Evolutionary conservation across 2,329 filamentous ascomycete genomes (phyloP).

Genomic region (Leptographium lundbergii): DNA sequence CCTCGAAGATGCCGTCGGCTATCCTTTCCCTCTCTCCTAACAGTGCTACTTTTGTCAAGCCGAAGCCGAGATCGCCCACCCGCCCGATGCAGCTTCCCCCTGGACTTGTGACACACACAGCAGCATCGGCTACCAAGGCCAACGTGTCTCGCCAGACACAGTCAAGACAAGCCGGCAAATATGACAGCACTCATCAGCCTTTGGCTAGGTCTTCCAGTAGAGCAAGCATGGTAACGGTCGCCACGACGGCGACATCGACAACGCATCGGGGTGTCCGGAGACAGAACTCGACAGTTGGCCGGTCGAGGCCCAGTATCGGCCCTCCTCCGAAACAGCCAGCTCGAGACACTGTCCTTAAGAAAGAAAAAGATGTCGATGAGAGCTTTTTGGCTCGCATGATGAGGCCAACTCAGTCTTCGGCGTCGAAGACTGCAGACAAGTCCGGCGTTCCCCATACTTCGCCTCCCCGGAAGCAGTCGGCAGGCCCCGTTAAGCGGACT

Average conservation of each 20-base stretch:
- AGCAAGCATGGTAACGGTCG: constrained; percentile 23
- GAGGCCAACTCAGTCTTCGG: constrained; percentile 58
- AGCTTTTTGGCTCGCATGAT: constrained; percentile 72
- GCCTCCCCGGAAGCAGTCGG: constrained; percentile 25
- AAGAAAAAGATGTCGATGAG: constrained; percentile 48
- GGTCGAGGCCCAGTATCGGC: constrained; percentile 40
- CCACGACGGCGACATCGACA: constrained; percentile 13
- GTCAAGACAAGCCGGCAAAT: constrained; percentile 25
- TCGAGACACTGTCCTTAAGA: constrained; percentile 33
- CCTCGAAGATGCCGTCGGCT: constrained; percentile 30
- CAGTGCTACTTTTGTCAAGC: constrained; percentile 38
- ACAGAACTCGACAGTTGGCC: constrained; percentile 31
- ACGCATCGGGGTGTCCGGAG: constrained; percentile 25
- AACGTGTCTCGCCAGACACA: constrained; percentile 26
- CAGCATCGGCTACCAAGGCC: constrained; percentile 54
- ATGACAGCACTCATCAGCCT: constrained; percentile 18
- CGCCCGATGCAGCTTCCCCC: constrained; percentile 53
- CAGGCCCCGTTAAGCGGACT: neutral
- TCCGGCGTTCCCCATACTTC: constrained; percentile 16
- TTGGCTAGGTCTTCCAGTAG: constrained; percentile 32
- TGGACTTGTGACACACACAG: constrained; percentile 56
- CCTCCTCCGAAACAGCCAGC: constrained; percentile 45
- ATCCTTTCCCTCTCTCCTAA: constrained; percentile 24
- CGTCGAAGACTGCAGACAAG: constrained; percentile 57
- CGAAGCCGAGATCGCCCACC: constrained; percentile 56